A percentile compares a stretch with the other conserved stretches of the same genome.
phyloP scores from a whole-genome alignment of 768 basidiomycete genomes.

The Russula foetens region DNA sequence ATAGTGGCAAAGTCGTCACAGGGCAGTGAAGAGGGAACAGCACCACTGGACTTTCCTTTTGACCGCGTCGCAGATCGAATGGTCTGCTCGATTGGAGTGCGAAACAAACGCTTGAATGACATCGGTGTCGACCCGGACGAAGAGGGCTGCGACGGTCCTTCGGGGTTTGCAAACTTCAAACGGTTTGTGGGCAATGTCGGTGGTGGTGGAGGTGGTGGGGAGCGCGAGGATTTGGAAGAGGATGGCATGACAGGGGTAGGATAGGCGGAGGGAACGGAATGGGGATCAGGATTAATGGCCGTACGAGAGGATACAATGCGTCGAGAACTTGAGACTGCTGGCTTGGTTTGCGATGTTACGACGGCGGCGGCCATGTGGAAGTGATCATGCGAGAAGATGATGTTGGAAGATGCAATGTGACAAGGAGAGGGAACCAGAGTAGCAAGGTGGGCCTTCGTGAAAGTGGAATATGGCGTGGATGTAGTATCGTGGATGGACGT shows the following conservation, averaged over 20 bases:
- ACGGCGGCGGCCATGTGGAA: conserved; percentile 41
- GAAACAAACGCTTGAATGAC: conserved; percentile 52
- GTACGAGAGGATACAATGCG: conserved; percentile 34
- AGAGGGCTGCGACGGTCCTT: not conserved
- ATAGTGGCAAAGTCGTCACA: conserved; percentile 37
- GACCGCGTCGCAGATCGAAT: conserved; percentile 56
- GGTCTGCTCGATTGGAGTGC: conserved; percentile 60
- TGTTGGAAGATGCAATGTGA: not conserved
- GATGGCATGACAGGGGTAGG: not conserved
- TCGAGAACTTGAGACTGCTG: conserved; percentile 36
- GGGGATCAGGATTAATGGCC: conserved; percentile 16
- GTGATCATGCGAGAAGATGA: conserved; percentile 17
- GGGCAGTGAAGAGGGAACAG: conserved; percentile 11
- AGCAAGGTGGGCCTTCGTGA: not conserved
- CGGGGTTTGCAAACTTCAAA: not conserved
- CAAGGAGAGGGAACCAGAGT: not conserved
- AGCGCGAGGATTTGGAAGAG: conserved; percentile 29
- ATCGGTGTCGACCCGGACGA: conserved; percentile 34
- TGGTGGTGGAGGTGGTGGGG: conserved; percentile 23
- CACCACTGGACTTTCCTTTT: conserved; percentile 32
- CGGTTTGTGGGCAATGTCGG: conserved; percentile 23
- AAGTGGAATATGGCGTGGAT: too few species aligned
- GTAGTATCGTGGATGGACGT: not conserved
- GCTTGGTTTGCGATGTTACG: conserved; percentile 31
- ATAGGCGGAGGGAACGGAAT: not conserved